Conservation (phyloP, 768 basidiomycete species). For the Russula sp. region DNA sequence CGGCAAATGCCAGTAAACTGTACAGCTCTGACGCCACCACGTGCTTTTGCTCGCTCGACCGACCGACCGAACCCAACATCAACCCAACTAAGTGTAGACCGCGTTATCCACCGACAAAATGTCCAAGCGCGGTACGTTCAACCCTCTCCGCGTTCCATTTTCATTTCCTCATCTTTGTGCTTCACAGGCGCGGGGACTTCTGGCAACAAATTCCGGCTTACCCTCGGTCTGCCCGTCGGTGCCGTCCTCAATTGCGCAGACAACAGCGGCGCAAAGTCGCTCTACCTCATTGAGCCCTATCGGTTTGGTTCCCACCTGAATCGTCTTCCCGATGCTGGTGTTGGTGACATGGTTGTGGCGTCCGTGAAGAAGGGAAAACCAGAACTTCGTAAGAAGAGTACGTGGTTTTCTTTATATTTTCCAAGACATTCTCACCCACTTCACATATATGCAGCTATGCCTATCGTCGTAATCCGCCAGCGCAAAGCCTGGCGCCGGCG, state of each 20-base stretch:
- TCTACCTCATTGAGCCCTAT: slow-evolving; percentile 91
- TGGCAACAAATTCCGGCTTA: slow-evolving; percentile 96
- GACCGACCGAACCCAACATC: background rate
- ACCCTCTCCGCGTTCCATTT: background rate
- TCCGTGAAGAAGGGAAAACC: slow-evolving; percentile 99
- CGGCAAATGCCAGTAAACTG: slow-evolving; percentile 25
- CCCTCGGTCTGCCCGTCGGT: slow-evolving; percentile 87
- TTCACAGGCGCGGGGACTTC: slow-evolving; percentile 51
- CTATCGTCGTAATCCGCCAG: slow-evolving; percentile 93
- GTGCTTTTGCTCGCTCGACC: background rate
- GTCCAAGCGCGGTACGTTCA: slow-evolving; percentile 32
- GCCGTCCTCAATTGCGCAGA: slow-evolving; percentile 97
- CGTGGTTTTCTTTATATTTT: slow-evolving; percentile 30
- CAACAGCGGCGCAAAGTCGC: slow-evolving; percentile 97
- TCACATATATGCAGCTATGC: slow-evolving; percentile 64
- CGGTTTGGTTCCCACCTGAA: slow-evolving; percentile 95
- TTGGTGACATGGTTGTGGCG: slow-evolving; percentile 92
- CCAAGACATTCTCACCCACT: background rate
- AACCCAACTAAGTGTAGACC: background rate
- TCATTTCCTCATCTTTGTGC: background rate
- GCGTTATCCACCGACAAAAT: slow-evolving; percentile 28
- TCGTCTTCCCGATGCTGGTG: slow-evolving; percentile 93
- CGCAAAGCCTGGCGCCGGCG: slow-evolving; percentile 97
- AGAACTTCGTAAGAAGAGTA: slow-evolving; percentile 98
- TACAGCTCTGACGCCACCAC: slow-evolving; percentile 26